Conservation (phyloP, 1,139 yeast genomes). For the Sugiyamaella novakii region DNA sequence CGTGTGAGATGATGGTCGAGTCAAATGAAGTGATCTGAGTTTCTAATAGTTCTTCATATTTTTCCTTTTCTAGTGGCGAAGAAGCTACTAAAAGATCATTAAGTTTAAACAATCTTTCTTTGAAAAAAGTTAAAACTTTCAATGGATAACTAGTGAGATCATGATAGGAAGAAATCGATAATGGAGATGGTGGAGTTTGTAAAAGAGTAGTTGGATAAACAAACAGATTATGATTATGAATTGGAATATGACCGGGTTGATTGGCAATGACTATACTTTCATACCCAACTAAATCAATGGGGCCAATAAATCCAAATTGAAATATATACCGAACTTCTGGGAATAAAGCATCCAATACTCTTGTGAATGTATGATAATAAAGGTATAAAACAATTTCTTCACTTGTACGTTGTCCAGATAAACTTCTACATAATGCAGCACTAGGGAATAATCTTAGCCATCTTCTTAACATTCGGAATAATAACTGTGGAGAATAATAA, state of each 20-base stretch:
- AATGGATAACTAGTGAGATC: slow-evolving; percentile 39
- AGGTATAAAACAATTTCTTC: slow-evolving; percentile 34
- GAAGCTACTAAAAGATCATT: slow-evolving; percentile 38
- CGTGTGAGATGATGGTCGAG: slow-evolving; percentile 26
- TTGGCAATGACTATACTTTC: slow-evolving; percentile 27
- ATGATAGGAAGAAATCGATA: slow-evolving; percentile 14
- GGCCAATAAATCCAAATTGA: slow-evolving; percentile 44
- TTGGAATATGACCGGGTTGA: slow-evolving; percentile 12
- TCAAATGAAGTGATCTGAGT: slow-evolving; percentile 34
- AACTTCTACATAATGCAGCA: slow-evolving; percentile 29
- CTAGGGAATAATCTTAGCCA: slow-evolving; percentile 40
- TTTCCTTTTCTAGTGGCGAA: slow-evolving; percentile 38
- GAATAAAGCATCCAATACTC: slow-evolving; percentile 42
- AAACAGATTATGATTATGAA: slow-evolving; percentile 3
- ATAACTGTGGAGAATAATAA: slow-evolving; percentile 32
- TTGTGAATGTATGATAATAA: slow-evolving; percentile 42
- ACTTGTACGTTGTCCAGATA: slow-evolving; percentile 18
- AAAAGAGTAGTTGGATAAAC: slow-evolving; percentile 2
- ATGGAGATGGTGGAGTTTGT: slow-evolving; percentile 10
- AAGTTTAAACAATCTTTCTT: slow-evolving; percentile 38
- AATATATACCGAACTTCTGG: slow-evolving; percentile 46
- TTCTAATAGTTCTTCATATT: slow-evolving; percentile 35
- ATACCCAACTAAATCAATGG: slow-evolving; percentile 39
- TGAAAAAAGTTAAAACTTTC: slow-evolving; percentile 41
- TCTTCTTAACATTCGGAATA: slow-evolving; percentile 34